phyloP scores from a whole-genome alignment of 495 filamentous ascomycete genomes.

The Aspergillus incahuasiensis region DNA sequence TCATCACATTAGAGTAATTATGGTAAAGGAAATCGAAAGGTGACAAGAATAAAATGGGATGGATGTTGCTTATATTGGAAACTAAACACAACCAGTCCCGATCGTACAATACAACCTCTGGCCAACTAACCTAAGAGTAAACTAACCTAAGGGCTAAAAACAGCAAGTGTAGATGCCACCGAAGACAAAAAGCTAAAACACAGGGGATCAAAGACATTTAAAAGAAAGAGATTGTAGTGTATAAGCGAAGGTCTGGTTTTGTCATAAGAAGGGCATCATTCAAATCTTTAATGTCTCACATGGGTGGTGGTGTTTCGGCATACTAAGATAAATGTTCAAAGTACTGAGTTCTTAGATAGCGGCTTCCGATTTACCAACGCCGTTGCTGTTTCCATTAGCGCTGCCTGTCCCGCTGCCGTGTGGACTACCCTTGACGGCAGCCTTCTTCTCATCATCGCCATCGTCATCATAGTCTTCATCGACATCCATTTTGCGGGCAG shows the following conservation, averaged over 20 bases:
- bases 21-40: too few species aligned
- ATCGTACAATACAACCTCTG: slow-evolving; percentile 15
- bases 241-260: slow-evolving; percentile 14
- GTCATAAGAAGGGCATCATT: slow-evolving; percentile 12
- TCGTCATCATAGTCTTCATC: slow-evolving; percentile 96
- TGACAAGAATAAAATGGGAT: neutral
- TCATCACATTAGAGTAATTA: too few species aligned
- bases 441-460: slow-evolving; percentile 73
- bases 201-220: neutral
- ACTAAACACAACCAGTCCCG: slow-evolving; percentile 8
- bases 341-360: slow-evolving; percentile 22
- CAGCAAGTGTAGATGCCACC: slow-evolving; percentile 9
- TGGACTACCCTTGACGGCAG: slow-evolving; percentile 39
- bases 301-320: neutral
- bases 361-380: slow-evolving; percentile 31
- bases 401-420: slow-evolving; percentile 35
- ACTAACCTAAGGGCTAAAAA: slow-evolving; percentile 17
- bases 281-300: slow-evolving; percentile 4
- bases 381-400: slow-evolving; percentile 27
- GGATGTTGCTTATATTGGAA: neutral
- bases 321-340: neutral
- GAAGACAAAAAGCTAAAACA: slow-evolving; percentile 2
- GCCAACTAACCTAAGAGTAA: neutral
- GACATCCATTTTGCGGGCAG: slow-evolving; percentile 91
- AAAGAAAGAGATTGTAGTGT: slow-evolving; percentile 1